Evolutionary conservation across 306 rosid genomes (phyloP).

Genomic region (Medicago lupulina): DNA sequence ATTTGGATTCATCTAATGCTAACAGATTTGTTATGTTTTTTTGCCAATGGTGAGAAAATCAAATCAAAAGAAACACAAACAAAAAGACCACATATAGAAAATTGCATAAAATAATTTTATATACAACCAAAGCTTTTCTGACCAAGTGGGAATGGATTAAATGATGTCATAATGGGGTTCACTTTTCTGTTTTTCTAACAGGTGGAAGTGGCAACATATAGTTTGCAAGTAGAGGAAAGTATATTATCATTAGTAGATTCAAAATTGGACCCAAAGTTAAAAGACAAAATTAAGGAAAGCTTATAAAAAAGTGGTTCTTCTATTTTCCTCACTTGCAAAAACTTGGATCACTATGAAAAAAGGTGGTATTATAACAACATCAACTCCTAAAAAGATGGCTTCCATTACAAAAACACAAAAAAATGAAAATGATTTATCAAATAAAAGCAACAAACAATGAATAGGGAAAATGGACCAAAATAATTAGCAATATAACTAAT

Average conservation of each 20-base stretch:
- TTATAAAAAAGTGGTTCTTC: slow-evolving; percentile 14
- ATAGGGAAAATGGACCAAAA: slow-evolving; percentile 34
- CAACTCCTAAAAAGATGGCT: slow-evolving; percentile 15
- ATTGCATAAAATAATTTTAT: too few species aligned
- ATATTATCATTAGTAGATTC: neutral
- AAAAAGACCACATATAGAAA: too few species aligned
- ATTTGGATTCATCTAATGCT: too few species aligned
- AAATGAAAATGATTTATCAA: slow-evolving; percentile 24
- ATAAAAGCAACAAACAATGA: slow-evolving; percentile 29
- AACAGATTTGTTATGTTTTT: too few species aligned
- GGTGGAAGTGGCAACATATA: slow-evolving; percentile 21
- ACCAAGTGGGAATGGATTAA: neutral
- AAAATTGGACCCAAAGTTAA: slow-evolving; percentile 15
- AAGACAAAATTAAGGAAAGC: neutral
- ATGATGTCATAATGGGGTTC: neutral
- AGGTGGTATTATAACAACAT: slow-evolving; percentile 1
- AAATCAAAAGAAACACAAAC: too few species aligned
- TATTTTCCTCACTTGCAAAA: slow-evolving; percentile 1
- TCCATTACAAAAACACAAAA: slow-evolving; percentile 7
- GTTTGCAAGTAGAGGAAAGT: neutral
- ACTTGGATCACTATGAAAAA: slow-evolving; percentile 10
- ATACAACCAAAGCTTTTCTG: neutral
- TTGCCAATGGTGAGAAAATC: too few species aligned
- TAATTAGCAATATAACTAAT: slow-evolving; percentile 19
- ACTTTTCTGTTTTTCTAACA: neutral